Evolutionary conservation across 2,329 filamentous ascomycete genomes (phyloP).

Genomic region (Blastomyces silverae): DNA sequence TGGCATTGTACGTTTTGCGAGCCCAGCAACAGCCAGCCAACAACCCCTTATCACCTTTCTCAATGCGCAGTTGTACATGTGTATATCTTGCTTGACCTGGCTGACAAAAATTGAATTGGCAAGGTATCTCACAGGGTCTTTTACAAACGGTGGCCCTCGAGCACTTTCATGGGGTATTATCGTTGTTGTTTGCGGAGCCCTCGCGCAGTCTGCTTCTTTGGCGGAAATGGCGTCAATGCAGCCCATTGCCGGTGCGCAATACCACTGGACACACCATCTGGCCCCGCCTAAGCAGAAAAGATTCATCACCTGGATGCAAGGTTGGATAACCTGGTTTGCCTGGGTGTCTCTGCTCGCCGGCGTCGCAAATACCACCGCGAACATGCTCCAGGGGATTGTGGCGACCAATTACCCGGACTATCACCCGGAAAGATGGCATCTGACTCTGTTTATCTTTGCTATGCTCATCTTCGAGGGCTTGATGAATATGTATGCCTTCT

Average conservation of each 20-base stretch:
- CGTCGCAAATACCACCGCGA: slow-evolving; percentile 32
- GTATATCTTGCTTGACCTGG: background rate
- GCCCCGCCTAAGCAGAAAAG: slow-evolving; percentile 27
- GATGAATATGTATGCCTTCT: slow-evolving; percentile 33
- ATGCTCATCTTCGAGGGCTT: slow-evolving; percentile 30
- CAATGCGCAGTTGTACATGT: background rate
- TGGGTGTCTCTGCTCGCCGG: slow-evolving; percentile 35
- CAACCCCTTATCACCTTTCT: background rate
- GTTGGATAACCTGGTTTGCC: slow-evolving; percentile 40
- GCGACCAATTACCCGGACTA: slow-evolving; percentile 32
- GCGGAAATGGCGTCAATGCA: slow-evolving; percentile 39
- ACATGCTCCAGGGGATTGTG: slow-evolving; percentile 33
- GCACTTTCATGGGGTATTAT: slow-evolving; percentile 31
- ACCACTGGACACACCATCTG: slow-evolving; percentile 39
- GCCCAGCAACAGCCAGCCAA: too few species aligned
- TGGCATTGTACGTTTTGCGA: slow-evolving; percentile 21
- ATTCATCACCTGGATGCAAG: slow-evolving; percentile 34
- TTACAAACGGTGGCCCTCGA: slow-evolving; percentile 33
- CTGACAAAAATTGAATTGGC: background rate
- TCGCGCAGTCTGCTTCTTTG: slow-evolving; percentile 32
- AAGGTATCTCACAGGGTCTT: slow-evolving; percentile 30
- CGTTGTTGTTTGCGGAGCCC: slow-evolving; percentile 28
- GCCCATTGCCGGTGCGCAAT: slow-evolving; percentile 40
- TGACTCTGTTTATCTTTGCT: slow-evolving; percentile 36
- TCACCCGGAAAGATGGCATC: slow-evolving; percentile 33